Conservation (phyloP, 2,329 filamentous ascomycete species). For the Pochonia chlamydosporia region DNA sequence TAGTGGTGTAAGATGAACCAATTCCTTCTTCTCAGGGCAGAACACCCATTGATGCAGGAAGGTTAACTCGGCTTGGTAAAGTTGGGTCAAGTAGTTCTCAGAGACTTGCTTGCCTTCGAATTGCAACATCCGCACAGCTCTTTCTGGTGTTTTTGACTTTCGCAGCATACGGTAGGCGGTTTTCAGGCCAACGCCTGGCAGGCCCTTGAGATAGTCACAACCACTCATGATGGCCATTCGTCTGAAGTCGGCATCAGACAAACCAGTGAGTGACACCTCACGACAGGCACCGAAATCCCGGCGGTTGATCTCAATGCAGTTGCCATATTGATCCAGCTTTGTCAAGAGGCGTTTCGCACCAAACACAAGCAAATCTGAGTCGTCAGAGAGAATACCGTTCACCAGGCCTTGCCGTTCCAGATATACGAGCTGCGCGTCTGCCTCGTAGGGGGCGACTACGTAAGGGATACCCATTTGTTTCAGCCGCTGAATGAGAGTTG, state of each 20-base stretch:
- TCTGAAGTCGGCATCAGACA: conserved; percentile 86
- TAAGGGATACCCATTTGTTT: conserved; percentile 77
- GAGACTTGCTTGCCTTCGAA: conserved; percentile 89
- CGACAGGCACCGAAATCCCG: conserved; percentile 82
- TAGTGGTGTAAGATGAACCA: conserved; percentile 71
- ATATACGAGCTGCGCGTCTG: conserved; percentile 94
- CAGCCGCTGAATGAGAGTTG: conserved; percentile 83
- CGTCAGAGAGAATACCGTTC: conserved; percentile 86
- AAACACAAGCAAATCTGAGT: conserved; percentile 94
- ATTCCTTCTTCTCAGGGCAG: conserved; percentile 63
- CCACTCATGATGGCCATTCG: conserved; percentile 95
- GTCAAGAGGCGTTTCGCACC: conserved; percentile 86
- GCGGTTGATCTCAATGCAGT: conserved; percentile 87
- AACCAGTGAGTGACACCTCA: conserved; percentile 83
- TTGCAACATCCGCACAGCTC: conserved; percentile 72
- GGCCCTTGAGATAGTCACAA: conserved; percentile 87
- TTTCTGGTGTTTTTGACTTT: conserved; percentile 83
- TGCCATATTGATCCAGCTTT: conserved; percentile 89
- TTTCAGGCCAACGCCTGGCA: conserved; percentile 83
- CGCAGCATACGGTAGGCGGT: conserved; percentile 87
- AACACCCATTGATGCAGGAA: conserved; percentile 95
- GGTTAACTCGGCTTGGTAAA: conserved; percentile 82
- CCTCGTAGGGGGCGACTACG: conserved; percentile 94
- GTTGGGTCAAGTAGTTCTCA: conserved; percentile 71
- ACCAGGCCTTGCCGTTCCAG: conserved; percentile 81